These are phyloP conservation scores for Pyrus hybrid DNA, from an alignment of 331 rosid species.

Conservation along the genomic window DNA sequence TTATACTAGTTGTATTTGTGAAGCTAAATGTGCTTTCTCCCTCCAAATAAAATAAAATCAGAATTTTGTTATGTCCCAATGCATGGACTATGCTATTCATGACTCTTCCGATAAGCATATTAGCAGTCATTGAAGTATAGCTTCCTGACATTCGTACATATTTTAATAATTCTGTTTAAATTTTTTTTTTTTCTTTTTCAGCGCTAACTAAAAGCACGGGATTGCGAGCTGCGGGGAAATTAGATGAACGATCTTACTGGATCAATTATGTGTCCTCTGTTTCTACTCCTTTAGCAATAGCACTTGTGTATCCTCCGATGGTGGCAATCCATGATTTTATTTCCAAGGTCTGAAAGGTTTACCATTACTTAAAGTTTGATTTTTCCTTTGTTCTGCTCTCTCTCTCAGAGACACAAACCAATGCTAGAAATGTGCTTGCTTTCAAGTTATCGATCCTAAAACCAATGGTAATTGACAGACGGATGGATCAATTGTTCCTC, in stretches of 20 bases:
- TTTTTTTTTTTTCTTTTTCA: slow-evolving; percentile 36
- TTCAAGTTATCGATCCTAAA: background rate
- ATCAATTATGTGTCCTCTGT: slow-evolving; percentile 57
- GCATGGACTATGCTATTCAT: background rate
- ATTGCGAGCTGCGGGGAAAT: slow-evolving; percentile 54
- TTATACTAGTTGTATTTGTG: background rate
- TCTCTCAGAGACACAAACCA: background rate
- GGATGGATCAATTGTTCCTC: slow-evolving; percentile 46
- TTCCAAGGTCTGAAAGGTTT: slow-evolving; percentile 37
- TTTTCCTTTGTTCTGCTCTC: background rate
- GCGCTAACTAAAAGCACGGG: slow-evolving; percentile 74
- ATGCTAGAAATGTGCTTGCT: background rate
- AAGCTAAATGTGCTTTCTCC: background rate
- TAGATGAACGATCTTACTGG: slow-evolving; percentile 85
- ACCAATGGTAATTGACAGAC: slow-evolving; percentile 36
- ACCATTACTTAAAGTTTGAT: background rate
- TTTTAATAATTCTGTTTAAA: slow-evolving; percentile 7
- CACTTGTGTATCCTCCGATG: slow-evolving; percentile 83
- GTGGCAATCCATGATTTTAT: slow-evolving; percentile 64
- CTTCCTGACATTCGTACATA: background rate
- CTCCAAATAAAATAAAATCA: background rate
- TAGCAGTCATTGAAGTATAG: background rate
- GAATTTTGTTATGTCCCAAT: background rate
- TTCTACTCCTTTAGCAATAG: slow-evolving; percentile 64
- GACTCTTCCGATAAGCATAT: background rate